phyloP scores from a whole-genome alignment of 768 basidiomycete species.

The Dacryopinax primogenitus region DNA sequence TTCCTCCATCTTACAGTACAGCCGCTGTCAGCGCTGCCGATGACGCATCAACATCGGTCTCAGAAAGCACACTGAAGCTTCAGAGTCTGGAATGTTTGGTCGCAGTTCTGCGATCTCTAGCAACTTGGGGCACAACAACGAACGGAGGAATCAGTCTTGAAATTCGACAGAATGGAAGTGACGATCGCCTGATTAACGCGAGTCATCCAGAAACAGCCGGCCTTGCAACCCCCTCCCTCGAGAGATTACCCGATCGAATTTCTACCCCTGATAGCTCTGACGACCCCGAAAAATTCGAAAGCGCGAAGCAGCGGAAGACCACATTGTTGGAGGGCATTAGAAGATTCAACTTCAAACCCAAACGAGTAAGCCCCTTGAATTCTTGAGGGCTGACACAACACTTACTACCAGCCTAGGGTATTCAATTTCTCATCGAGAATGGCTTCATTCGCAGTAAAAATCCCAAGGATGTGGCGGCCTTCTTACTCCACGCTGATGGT shows the following conservation, averaged over 20 bases:
- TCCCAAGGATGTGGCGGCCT: constrained; percentile 69
- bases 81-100: constrained; percentile 95
- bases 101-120: constrained; percentile 74
- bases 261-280: constrained; percentile 71
- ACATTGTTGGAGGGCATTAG: constrained; percentile 88
- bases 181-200: constrained; percentile 7
- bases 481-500: constrained; percentile 80
- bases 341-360: constrained; percentile 98
- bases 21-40: constrained; percentile 52
- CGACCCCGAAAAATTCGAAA: constrained; percentile 86
- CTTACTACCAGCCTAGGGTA: constrained; percentile 42
- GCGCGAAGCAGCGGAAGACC: constrained; percentile 91
- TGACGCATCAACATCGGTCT: constrained; percentile 40
- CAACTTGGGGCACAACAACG: constrained; percentile 64
- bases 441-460: constrained; percentile 67
- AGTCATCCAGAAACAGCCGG: constrained; percentile 4
- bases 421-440: constrained; percentile 74
- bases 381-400: neutral
- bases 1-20: constrained; percentile 54
- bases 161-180: constrained; percentile 18
- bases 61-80: constrained; percentile 72
- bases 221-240: neutral
- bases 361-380: constrained; percentile 42
- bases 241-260: constrained; percentile 30
- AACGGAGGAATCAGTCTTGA: neutral